Base-by-base conservation (phyloP, 1,284 basidiomycete species). In the Fistulina hepatica region DNA sequence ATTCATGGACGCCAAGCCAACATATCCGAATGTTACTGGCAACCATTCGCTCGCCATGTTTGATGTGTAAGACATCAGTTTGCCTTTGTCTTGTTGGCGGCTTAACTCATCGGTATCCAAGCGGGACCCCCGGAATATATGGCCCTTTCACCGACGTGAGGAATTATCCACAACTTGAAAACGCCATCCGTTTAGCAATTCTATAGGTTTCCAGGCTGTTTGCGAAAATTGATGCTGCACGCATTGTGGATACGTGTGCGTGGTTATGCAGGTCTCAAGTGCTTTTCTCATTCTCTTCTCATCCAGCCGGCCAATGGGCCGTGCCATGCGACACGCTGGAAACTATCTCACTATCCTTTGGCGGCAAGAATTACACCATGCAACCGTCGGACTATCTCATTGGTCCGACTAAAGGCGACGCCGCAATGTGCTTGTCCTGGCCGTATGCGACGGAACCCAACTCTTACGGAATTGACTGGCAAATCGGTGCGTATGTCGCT, bases 401-500 rank as follows among this genome's bases (percentile, higher is more conserved):
- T 42, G 86, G 85, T 6, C 78, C 77, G 27, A 68, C 79, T 2
- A 60, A 64, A 15, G 71, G 73, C 6, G 68, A 80, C 46, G 75
- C 81, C 0, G 65, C 69, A 35, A 59, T 88, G 32, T 93, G 89
- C 56, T 59, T 91, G 21, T 69, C 85, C 11, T 93, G 89, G 89
- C 88, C 88, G 0, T 64, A 67, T 39, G 86, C 82, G 2, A 56
- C 60, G 11, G 63, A 73, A 3, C 78, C 81, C 0, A 76, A 67
- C 36, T 55, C 76, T 9, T 81, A 88, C 55, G 88, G 85, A 3
- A 71, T 92, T 30, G 86, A 89, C 54, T 93, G 89, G 89, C 81
- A 89, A 55, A 63, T 92, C 40, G 79, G 79, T 73, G 51, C 15
- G 49, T 37, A 34, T 9, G 13, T 10, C 28, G 35, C 27, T 33